These are phyloP conservation scores for Volutella citrinella DNA, from an alignment of 2,329 filamentous ascomycete genomes.

Conservation along the genomic window DNA sequence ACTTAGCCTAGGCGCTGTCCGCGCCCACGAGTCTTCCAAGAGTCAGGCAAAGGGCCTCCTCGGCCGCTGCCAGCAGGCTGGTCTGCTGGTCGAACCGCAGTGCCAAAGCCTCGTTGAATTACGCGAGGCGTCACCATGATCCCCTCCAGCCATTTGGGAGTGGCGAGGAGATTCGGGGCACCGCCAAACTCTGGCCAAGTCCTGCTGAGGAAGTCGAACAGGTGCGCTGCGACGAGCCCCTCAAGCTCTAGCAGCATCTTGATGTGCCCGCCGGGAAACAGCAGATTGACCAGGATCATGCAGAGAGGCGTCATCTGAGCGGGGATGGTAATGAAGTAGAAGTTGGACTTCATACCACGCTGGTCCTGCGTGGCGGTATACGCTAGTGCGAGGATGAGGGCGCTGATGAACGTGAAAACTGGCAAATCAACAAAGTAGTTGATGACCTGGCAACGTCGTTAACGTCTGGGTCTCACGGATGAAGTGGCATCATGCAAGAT, in stretches of 20 bases:
- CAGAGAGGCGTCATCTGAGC: constrained; percentile 78
- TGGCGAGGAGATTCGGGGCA: constrained; percentile 72
- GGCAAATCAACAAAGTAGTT: constrained; percentile 31
- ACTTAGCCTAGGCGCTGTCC: constrained; percentile 62
- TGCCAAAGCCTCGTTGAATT: constrained; percentile 42
- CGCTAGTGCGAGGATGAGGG: constrained; percentile 73
- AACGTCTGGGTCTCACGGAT: constrained; percentile 17
- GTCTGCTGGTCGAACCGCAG: constrained; percentile 46
- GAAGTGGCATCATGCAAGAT: constrained; percentile 16
- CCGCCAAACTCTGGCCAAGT: constrained; percentile 88
- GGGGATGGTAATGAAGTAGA: constrained; percentile 81
- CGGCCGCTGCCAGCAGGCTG: constrained; percentile 37
- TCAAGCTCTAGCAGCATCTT: constrained; percentile 63
- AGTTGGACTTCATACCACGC: constrained; percentile 69
- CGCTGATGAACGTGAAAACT: constrained; percentile 49
- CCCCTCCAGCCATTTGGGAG: constrained; percentile 68
- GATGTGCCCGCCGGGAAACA: constrained; percentile 57
- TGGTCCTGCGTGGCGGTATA: constrained; percentile 89
- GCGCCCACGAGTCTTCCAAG: constrained; percentile 61
- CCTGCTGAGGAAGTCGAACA: constrained; percentile 85
- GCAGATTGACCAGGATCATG: constrained; percentile 71
- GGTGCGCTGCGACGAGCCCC: constrained; percentile 82
- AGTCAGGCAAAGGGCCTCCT: constrained; percentile 54
- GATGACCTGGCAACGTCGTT: constrained; percentile 27
- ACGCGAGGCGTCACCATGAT: constrained; percentile 52